Evolutionary conservation across 2,329 filamentous ascomycete genomes (phyloP).

Genomic region (Monilinia fructicola): DNA sequence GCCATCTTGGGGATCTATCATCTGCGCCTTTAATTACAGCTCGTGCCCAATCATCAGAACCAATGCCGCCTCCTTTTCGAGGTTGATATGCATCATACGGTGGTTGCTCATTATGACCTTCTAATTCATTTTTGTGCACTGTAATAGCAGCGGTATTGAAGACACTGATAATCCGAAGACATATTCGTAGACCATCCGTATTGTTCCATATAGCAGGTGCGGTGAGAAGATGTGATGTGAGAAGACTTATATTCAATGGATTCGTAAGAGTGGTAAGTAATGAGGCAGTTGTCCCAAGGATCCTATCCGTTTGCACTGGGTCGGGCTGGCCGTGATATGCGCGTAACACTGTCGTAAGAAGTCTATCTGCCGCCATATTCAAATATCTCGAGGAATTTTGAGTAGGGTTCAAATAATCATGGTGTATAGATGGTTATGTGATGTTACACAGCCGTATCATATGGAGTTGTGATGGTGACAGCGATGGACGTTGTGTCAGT

Average conservation of each 20-base stretch:
- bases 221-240: conserved; percentile 57
- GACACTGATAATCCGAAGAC: conserved; percentile 54
- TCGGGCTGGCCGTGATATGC: conserved; percentile 38
- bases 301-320: conserved; percentile 34
- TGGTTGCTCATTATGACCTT: conserved; percentile 28
- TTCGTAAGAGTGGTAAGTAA: conserved; percentile 58
- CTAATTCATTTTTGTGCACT: conserved; percentile 40
- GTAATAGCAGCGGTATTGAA: conserved; percentile 53
- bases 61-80: conserved; percentile 52
- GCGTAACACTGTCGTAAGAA: conserved; percentile 39
- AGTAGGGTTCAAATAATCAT: background rate
- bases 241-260: conserved; percentile 57
- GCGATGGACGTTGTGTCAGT: conserved; percentile 3
- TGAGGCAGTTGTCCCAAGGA: conserved; percentile 53
- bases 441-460: background rate
- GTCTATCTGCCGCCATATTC: conserved; percentile 39
- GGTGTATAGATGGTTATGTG: background rate
- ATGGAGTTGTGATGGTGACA: conserved; percentile 4
- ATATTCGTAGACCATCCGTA: conserved; percentile 52
- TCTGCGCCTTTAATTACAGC: conserved; percentile 44
- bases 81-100: conserved; percentile 42
- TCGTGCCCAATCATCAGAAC: conserved; percentile 43
- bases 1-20: conserved; percentile 65
- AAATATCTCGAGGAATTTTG: background rate
- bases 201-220: conserved; percentile 58